phyloP scores from a whole-genome alignment of 169 alveolate genomes.

The Amoebophrya sp. region DNA sequence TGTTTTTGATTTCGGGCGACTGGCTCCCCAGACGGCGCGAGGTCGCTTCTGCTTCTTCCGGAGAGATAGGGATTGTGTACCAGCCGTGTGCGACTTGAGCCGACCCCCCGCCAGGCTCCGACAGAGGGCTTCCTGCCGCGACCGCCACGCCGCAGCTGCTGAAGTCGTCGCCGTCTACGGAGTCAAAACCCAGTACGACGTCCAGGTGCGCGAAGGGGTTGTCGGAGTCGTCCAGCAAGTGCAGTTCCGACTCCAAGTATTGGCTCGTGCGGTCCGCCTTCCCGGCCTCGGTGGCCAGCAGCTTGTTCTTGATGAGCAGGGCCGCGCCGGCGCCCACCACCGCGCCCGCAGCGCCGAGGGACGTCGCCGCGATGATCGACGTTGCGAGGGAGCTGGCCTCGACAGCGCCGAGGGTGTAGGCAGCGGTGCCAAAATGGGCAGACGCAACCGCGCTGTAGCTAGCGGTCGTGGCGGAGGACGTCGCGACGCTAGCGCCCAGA shows the following conservation, averaged over 20 bases:
- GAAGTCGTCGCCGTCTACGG: neutral
- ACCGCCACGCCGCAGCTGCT: neutral
- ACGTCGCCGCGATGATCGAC: neutral
- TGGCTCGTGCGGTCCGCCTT: neutral
- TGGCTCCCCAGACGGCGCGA: too few relatives aligned
- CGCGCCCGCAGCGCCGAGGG: neutral
- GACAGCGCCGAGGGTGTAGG: neutral
- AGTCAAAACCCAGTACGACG: neutral
- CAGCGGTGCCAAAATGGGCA: neutral
- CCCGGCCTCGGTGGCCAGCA: neutral
- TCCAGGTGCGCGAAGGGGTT: neutral
- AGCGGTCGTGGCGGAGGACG: too few relatives aligned
- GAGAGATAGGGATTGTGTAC: neutral
- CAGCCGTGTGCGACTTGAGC: neutral
- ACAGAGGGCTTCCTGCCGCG: too few relatives aligned
- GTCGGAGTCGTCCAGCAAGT: neutral
- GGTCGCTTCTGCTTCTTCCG: neutral
- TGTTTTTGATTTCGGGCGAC: too few relatives aligned
- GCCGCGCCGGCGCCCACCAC: neutral
- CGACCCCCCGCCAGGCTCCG: too few relatives aligned
- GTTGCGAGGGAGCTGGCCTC: neutral
- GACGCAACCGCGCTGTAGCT: too few relatives aligned
- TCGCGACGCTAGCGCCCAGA: too few relatives aligned
- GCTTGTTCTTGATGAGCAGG: neutral
- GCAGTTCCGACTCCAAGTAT: neutral